phyloP scores from a whole-genome alignment of 208 protist genomes.

The Kentomonas sorsogonicus region DNA sequence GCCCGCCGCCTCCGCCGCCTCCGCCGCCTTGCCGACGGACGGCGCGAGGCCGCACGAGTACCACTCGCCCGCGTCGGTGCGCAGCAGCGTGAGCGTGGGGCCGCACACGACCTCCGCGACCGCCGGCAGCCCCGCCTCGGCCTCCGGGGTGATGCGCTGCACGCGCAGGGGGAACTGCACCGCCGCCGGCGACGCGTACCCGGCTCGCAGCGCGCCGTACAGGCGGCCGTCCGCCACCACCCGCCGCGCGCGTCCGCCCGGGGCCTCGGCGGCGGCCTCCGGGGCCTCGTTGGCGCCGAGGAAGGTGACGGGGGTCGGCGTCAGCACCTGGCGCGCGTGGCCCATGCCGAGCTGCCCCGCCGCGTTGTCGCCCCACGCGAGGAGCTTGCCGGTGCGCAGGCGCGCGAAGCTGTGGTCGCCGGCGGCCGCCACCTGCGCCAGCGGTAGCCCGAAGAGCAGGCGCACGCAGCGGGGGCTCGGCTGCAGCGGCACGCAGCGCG shows the following conservation, averaged over 20 bases:
- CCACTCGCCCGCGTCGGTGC: conserved; percentile 21
- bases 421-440: conserved; percentile 46
- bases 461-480: conserved; percentile 61
- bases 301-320: conserved; percentile 36
- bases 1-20: conserved; percentile 11
- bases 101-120: conserved; percentile 28
- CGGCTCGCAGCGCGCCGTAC: conserved; percentile 43
- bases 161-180: conserved; percentile 67
- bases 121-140: conserved; percentile 14
- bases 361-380: conserved; percentile 78
- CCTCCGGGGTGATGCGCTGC: conserved; percentile 47
- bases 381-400: conserved; percentile 58
- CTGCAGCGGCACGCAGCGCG: conserved; percentile 36
- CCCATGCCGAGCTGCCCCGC: conserved; percentile 77
- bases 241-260: neutral
- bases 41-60: conserved; percentile 44
- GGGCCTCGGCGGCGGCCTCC: neutral
- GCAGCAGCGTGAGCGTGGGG: conserved; percentile 37
- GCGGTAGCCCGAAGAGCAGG: conserved; percentile 68
- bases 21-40: conserved; percentile 25
- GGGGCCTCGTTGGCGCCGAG: neutral
- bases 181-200: conserved; percentile 54
- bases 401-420: conserved; percentile 78
- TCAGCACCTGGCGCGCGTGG: conserved; percentile 32
- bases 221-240: conserved; percentile 44